Conservation (phyloP, 2,329 filamentous ascomycete species). For the Arthrobotrys pseudoclavata region DNA sequence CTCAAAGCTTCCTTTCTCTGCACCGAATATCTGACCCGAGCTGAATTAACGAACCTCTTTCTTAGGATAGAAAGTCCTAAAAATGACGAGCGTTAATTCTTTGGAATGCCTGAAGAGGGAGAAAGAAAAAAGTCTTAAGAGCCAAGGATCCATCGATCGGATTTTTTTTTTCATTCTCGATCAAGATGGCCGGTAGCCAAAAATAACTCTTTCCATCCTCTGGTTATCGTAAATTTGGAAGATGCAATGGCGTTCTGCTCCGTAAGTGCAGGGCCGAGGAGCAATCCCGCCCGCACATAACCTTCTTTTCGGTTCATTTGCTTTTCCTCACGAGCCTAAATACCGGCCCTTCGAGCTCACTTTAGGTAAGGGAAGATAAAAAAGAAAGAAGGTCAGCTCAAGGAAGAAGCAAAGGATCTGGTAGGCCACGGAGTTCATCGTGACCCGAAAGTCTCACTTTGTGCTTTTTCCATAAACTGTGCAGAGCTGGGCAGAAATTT, state of each 20-base stretch:
- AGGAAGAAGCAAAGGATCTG: constrained; percentile 46
- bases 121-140: background rate
- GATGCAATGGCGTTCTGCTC: constrained; percentile 54
- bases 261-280: constrained; percentile 49
- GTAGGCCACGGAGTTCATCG: constrained; percentile 55
- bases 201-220: constrained; percentile 53
- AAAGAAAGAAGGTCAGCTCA: constrained; percentile 47
- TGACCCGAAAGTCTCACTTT: constrained; percentile 59
- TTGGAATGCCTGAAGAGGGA: constrained; percentile 23
- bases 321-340: constrained; percentile 58
- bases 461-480: constrained; percentile 44
- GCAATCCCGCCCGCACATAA: constrained; percentile 60
- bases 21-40: constrained; percentile 8
- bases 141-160: constrained; percentile 46
- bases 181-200: constrained; percentile 50
- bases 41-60: background rate
- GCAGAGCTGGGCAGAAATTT: constrained; percentile 52
- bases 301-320: constrained; percentile 55
- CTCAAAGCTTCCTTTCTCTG: constrained; percentile 28
- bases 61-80: constrained; percentile 26
- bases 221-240: constrained; percentile 58
- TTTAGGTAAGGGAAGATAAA: constrained; percentile 29
- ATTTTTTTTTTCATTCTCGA: constrained; percentile 32
- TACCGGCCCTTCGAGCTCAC: constrained; percentile 55
- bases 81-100: constrained; percentile 12